These are phyloP conservation scores for Neurospora hispaniola DNA, from an alignment of 495 filamentous ascomycete species.

Conservation along the genomic window DNA sequence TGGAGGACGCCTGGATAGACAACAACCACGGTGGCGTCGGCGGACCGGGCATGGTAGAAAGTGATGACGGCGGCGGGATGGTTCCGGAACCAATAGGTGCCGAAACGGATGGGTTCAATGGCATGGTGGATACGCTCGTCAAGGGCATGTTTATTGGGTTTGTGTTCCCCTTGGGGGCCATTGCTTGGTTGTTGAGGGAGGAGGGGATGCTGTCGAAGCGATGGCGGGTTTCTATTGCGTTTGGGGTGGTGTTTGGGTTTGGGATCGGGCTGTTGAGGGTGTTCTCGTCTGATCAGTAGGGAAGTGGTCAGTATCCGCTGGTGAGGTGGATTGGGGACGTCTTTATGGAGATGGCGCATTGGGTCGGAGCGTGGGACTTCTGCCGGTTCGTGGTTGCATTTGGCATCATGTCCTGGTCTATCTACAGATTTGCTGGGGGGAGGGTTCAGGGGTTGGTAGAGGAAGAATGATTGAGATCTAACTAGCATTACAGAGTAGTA, in stretches of 20 bases:
- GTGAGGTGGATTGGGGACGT: not conserved
- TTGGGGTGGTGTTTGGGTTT: constrained; percentile 54
- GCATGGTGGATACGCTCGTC: constrained; percentile 67
- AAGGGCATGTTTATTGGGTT: constrained; percentile 85
- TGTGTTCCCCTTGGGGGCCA: constrained; percentile 82
- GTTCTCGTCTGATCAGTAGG: constrained; percentile 22
- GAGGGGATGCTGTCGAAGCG: constrained; percentile 79
- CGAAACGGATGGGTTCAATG: constrained; percentile 37
- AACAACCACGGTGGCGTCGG: constrained; percentile 39
- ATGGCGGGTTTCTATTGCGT: constrained; percentile 71
- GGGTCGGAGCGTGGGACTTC: not conserved
- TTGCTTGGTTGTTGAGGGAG: constrained; percentile 76
- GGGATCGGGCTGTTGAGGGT: constrained; percentile 30
- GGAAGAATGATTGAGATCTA: not conserved
- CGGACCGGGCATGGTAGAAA: constrained; percentile 23
- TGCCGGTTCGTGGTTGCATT: not conserved
- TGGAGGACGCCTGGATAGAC: constrained; percentile 94
- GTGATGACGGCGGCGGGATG: constrained; percentile 18
- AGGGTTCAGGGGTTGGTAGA: not conserved
- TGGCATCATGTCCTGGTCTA: not conserved
- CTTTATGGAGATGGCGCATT: not conserved
- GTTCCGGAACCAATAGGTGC: constrained; percentile 15
- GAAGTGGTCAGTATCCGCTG: constrained; percentile 1
- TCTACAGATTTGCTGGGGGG: not conserved
- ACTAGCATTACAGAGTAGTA: not conserved